Base-by-base conservation (phyloP, 768 basidiomycete species). In the Ramaria sp. region DNA sequence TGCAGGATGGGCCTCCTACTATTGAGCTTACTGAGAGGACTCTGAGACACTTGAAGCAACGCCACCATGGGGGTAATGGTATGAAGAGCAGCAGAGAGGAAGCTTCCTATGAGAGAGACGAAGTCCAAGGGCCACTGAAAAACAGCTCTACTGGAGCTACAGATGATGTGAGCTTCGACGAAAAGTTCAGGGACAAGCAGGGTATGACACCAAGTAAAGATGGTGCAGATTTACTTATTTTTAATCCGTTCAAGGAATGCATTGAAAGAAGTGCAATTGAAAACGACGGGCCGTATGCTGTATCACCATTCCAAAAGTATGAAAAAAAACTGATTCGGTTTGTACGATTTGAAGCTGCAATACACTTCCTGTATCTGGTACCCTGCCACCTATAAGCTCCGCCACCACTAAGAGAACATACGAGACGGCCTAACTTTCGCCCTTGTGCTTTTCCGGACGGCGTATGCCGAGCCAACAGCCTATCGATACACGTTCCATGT, bases 121-220 rank as follows among this genome's bases (percentile, higher is more conserved):
- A 63, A 38, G 57, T 66, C 24, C 50, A 54, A 34, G 65, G 65
- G 7, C 65, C 65, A 0, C 52, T 66, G 50, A 58, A 49, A 32
- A 47, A 55, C 60, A 68, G 43, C 61, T 59, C 44, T 55, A 59
- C 42, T 58, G 65, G 32, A 60, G 64, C 52, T 9, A 22, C 34
- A 10, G 53, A 55, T 5, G 27, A 48, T n/a, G 22, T 36, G 27
- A 24, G 30, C 18, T 20, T n/a, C 22, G 44, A 55, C 13, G 43
- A 45, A 0, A 28, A 28, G 53, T 16, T 27, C 13, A 42, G n/a
- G 42, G 24, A 55, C 24, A 38, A 52, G 16, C 25, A 52, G 25
- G n/a, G n/a, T n/a, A 48, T 16, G 42, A 45, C 53, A 36, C 22
- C n/a, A 45, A 55, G 53, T 22, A 43, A 55, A 36, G 41, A 53